phyloP scores from a whole-genome alignment of 2,329 filamentous ascomycete species.

The Plenodomus tracheiphilus region DNA sequence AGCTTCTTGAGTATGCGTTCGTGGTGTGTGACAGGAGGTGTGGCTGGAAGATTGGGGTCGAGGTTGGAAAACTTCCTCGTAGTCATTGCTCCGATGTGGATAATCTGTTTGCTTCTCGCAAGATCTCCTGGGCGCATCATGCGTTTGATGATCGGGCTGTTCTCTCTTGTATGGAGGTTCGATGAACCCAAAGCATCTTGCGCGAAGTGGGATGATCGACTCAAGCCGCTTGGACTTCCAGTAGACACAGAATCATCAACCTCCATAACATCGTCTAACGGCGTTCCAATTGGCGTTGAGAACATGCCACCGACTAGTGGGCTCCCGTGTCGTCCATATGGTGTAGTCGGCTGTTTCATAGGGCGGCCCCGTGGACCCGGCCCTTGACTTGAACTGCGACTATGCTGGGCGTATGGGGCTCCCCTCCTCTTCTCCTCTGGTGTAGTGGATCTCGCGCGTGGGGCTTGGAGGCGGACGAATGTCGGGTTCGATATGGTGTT shows the following conservation, averaged over 20 bases:
- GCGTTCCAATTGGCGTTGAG: conserved; percentile 16
- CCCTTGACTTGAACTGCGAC: conserved; percentile 11
- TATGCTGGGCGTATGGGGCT: conserved; percentile 2
- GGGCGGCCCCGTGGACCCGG: conserved; percentile 2
- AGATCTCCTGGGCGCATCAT: conserved; percentile 25
- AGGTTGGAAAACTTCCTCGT: conserved; percentile 14
- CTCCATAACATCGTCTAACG: conserved; percentile 8
- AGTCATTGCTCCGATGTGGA: conserved; percentile 37
- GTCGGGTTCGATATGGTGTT: conserved; percentile 18
- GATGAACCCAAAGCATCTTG: background rate
- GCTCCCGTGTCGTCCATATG: conserved; percentile 6
- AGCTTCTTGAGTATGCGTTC: conserved; percentile 15
- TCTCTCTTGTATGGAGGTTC: background rate
- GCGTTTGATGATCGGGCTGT: conserved; percentile 13
- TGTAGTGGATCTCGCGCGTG: conserved; percentile 9
- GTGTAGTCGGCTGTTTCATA: conserved; percentile 6
- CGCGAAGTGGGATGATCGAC: background rate
- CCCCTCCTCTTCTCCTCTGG: conserved; percentile 8
- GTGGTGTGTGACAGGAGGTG: background rate
- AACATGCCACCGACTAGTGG: conserved; percentile 8
- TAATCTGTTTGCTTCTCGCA: conserved; percentile 24
- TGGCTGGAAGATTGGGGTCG: conserved; percentile 3
- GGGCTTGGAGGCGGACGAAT: conserved; percentile 27
- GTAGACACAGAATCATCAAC: background rate
- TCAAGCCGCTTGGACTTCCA: background rate